phyloP scores from a whole-genome alignment of 371 early-diverging fungal species.

The Fennellomyces sp. region DNA sequence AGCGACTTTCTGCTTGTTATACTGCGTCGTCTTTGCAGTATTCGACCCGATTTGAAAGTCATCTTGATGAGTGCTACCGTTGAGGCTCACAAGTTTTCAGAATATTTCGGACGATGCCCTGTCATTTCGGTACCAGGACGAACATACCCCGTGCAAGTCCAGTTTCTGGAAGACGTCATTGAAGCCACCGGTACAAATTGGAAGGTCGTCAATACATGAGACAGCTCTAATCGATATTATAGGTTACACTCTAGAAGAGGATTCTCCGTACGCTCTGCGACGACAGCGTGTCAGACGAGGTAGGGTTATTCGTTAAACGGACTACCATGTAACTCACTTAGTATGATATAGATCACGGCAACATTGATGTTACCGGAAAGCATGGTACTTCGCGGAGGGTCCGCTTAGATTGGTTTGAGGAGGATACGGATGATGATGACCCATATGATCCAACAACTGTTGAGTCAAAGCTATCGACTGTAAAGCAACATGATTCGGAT shows the following conservation, averaged over 20 bases:
- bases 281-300: slow-evolving; percentile 21
- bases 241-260: slow-evolving; percentile 62
- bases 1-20: slow-evolving; percentile 82
- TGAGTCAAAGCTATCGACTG: slow-evolving; percentile 32
- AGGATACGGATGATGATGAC: slow-evolving; percentile 45
- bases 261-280: slow-evolving; percentile 58
- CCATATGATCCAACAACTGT: slow-evolving; percentile 31
- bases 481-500: slow-evolving; percentile 25
- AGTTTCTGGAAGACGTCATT: slow-evolving; percentile 79
- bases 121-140: slow-evolving; percentile 79
- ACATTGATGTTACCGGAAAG: slow-evolving; percentile 28
- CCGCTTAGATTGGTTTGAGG: slow-evolving; percentile 52
- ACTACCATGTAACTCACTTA: too few species aligned
- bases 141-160: slow-evolving; percentile 77
- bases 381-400: slow-evolving; percentile 46
- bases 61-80: slow-evolving; percentile 90
- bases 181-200: slow-evolving; percentile 41
- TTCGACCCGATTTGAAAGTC: slow-evolving; percentile 64
- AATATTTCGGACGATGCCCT: slow-evolving; percentile 71
- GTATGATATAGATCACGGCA: slow-evolving; percentile 24
- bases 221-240: neutral
- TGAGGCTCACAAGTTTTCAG: slow-evolving; percentile 64
- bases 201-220: neutral
- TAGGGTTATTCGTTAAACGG: neutral
- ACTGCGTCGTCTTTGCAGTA: slow-evolving; percentile 49